Base-by-base conservation (phyloP, 805 yeast species). In the Candida vartiovaarae region DNA sequence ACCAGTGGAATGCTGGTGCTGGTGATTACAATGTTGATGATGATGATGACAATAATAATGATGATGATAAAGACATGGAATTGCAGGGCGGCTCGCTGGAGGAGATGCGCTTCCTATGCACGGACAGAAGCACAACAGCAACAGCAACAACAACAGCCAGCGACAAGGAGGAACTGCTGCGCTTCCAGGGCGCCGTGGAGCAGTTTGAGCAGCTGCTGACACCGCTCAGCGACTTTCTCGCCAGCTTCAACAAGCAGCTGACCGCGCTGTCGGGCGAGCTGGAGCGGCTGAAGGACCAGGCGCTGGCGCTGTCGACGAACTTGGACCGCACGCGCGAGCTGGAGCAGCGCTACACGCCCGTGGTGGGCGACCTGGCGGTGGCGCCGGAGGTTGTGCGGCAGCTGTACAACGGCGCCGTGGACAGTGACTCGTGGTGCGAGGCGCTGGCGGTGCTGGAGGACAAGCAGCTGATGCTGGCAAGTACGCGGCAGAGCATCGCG, bases 361-460 rank as follows among this genome's bases (percentile, higher is more conserved):
- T 86, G n/a, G 80, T 89, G 1, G 73, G 83, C 33, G 90, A 85
- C 50, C 66, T 85, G 32, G 67, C 84, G 46, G 76, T 90, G 6
- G 85, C 96, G 0, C 93, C 96, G 0, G 75, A 75, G 1, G 68
- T 84, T 3, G 75, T 85, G 6, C 64, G 67, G 44, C 75, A 80
- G 6, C 68, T 91, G 2, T 54, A 78, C 3, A 67, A 67, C 34
- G 89, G 78, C 23, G 76, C 75, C 8, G 66, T 90, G 8, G 10
- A 10, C 5, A 70, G 74, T 47, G 63, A 67, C 3, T 56, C 63
- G 8, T 89, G 96, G 95, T 64, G 76, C 23, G 88, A 82, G 38
- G 78, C 80, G 65, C 60, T 82, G 37, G 67, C 70, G 40, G 80
- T 76, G 50, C 59, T 81, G 4, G 63, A 65, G 29, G 88, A 82